Base-by-base conservation (phyloP, 768 basidiomycete species). In the Auriscalpium vulgare region DNA sequence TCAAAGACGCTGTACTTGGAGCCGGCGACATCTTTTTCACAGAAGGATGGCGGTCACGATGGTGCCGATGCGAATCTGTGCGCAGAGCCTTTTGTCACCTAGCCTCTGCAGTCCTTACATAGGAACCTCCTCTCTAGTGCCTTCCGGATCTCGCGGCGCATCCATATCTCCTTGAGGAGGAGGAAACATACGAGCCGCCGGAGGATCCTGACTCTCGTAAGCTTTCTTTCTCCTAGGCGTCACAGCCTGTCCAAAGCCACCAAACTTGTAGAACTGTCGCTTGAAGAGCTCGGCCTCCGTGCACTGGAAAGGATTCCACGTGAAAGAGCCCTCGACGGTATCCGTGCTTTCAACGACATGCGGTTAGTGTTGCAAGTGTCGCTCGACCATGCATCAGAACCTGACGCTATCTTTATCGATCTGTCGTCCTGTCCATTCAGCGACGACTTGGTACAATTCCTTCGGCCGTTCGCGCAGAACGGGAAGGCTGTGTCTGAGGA, bases 221-320 rank as follows among this genome's bases (percentile, higher is more conserved):
- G 68, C 55, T n/a, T 10, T n/a, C 14, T n/a, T 36, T 43, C 19
- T 13, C 14, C 29, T 3, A 4, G 29, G 29, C 7, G 29, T 29
- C 29, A 1, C 13, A 46, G 37, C 29, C 17, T 36, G 47, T 16
- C n/a, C 44, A 49, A 37, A 34, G 34, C 8, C 16, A 49, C 29
- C 17, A 14, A 7, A 5, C 44, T 11, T 8, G 19, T 54, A 89
- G 90, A 81, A 23, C 72, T 91, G 50, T 88, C 90, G 16, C 71
- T 93, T 37, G 91, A 92, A 67, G 88, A 91, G 65, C 78, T 93
- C 6, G 91, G 91, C 10, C 76, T 90, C 74, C 85, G 90, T 50
- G 91, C 90, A 1, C 71, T 93, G 9, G 74, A 78, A 54, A 77
- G 80, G 51, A 66, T 92, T 34, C 91, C 91, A 37, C 83, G 91